Percentiles rank a stretch among this genome's conserved stretches.
Evolutionary conservation across 2,329 filamentous ascomycete genomes (phyloP).

Genomic region (Drechslerella coelobrocha): DNA sequence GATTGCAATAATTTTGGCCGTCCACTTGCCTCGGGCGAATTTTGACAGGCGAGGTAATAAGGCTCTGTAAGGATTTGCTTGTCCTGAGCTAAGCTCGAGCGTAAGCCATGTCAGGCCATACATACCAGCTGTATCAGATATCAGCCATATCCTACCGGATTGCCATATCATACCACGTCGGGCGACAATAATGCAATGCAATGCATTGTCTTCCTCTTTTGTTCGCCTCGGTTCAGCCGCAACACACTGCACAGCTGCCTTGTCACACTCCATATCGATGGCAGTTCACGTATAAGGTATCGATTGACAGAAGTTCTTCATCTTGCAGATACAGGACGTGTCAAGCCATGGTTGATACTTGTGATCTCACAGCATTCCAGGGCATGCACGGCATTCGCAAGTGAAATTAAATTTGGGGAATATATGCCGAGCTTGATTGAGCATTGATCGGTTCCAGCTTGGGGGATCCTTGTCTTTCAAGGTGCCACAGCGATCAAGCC

Average conservation of each 20-base stretch:
- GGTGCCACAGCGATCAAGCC: not conserved
- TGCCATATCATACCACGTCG: not conserved
- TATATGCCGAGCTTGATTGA: not conserved
- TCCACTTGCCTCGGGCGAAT: too few relatives aligned
- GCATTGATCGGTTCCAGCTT: not conserved
- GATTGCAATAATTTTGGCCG: not conserved
- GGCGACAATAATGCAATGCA: not conserved
- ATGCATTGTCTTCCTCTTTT: too few relatives aligned
- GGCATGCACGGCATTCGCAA: not conserved
- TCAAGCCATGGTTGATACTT: not conserved
- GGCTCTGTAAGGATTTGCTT: conserved; percentile 4
- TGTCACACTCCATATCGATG: too few relatives aligned
- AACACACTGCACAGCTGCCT: conserved; percentile 23
- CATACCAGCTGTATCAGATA: too few relatives aligned
- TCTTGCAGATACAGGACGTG: not conserved
- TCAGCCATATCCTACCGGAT: too few relatives aligned
- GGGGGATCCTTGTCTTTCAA: not conserved
- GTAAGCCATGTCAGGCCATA: conserved; percentile 28
- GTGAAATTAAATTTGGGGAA: not conserved
- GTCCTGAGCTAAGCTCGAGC: conserved; percentile 26
- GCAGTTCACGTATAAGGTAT: too few relatives aligned
- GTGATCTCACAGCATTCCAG: not conserved
- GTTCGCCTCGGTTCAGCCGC: conserved; percentile 28
- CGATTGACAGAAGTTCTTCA: too few relatives aligned
- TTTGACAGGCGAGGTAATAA: conserved; percentile 22